phyloP scores from a whole-genome alignment of 441 rosid species.

The Pelargonium australe region DNA sequence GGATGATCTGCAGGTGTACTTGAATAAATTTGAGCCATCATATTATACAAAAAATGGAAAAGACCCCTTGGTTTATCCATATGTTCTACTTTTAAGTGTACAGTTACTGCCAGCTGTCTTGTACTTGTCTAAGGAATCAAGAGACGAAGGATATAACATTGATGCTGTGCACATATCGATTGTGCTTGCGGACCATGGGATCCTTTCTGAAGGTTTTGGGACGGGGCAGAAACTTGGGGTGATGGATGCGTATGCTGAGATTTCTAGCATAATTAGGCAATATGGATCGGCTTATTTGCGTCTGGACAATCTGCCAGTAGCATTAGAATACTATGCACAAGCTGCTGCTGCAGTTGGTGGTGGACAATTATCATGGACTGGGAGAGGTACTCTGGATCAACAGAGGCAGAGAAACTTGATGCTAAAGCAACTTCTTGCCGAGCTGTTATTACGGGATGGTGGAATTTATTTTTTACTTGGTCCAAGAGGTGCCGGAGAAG shows the following conservation, averaged over 20 bases:
- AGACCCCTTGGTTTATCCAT: slow-evolving; percentile 90
- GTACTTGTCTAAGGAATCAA: slow-evolving; percentile 68
- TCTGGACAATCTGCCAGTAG: slow-evolving; percentile 60
- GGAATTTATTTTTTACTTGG: slow-evolving; percentile 78
- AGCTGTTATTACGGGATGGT: slow-evolving; percentile 76
- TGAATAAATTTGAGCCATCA: slow-evolving; percentile 86
- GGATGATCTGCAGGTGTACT: slow-evolving; percentile 88
- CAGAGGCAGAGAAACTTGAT: slow-evolving; percentile 78
- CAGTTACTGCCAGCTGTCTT: slow-evolving; percentile 77
- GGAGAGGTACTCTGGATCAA: slow-evolving; percentile 73
- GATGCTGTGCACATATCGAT: slow-evolving; percentile 79
- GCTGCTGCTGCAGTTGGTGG: slow-evolving; percentile 95
- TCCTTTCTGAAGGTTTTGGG: slow-evolving; percentile 62
- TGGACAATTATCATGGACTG: slow-evolving; percentile 77
- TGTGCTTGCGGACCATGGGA: slow-evolving; percentile 70
- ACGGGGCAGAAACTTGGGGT: slow-evolving; percentile 58
- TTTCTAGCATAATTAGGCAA: slow-evolving; percentile 80
- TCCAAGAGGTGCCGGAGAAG: slow-evolving; percentile 78
- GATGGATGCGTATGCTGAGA: slow-evolving; percentile 89
- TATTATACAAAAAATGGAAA: slow-evolving; percentile 89
- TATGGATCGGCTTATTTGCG: slow-evolving; percentile 72
- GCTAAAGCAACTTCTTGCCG: slow-evolving; percentile 87
- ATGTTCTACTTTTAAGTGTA: slow-evolving; percentile 73
- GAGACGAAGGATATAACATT: slow-evolving; percentile 64
- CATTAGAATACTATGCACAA: slow-evolving; percentile 91